Evolutionary conservation across 2,329 filamentous ascomycete genomes (phyloP).

Genomic region (Penicillium paneum): DNA sequence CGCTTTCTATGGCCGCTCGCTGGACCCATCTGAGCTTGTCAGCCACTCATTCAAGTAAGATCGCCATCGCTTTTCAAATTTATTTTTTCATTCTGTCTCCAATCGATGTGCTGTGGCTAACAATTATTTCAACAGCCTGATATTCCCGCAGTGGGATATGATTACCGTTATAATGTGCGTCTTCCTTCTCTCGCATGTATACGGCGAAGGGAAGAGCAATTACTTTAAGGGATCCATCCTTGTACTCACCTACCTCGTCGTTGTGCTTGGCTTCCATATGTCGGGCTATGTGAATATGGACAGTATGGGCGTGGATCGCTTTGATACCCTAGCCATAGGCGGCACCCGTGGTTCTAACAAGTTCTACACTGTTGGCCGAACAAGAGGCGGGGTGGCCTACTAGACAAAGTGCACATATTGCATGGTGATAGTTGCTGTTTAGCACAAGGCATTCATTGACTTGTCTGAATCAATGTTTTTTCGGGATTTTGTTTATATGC

Average conservation of each 20-base stretch:
- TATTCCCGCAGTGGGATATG: slow-evolving; percentile 99
- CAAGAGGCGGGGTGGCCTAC: slow-evolving; percentile 38
- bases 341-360: slow-evolving; percentile 26
- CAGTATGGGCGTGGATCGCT: slow-evolving; percentile 46
- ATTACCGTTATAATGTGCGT: slow-evolving; percentile 93
- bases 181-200: slow-evolving; percentile 94
- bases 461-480: neutral
- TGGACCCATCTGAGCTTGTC: slow-evolving; percentile 54
- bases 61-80: slow-evolving; percentile 1
- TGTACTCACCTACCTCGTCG: slow-evolving; percentile 86
- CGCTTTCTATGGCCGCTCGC: slow-evolving; percentile 63
- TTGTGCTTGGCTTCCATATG: slow-evolving; percentile 88
- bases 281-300: slow-evolving; percentile 62
- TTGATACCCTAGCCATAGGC: slow-evolving; percentile 48
- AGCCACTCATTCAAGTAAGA: slow-evolving; percentile 53
- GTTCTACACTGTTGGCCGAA: slow-evolving; percentile 44
- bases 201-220: slow-evolving; percentile 98
- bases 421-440: neutral
- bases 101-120: slow-evolving; percentile 15
- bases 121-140: slow-evolving; percentile 56
- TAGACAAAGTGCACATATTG: slow-evolving; percentile 9
- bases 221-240: slow-evolving; percentile 99
- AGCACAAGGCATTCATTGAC: neutral
- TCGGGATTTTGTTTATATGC: neutral
- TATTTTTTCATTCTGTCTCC: neutral